These are phyloP conservation scores for Carallia pectinifolia DNA, from an alignment of 345 rosid genomes.

Conservation along the genomic window DNA sequence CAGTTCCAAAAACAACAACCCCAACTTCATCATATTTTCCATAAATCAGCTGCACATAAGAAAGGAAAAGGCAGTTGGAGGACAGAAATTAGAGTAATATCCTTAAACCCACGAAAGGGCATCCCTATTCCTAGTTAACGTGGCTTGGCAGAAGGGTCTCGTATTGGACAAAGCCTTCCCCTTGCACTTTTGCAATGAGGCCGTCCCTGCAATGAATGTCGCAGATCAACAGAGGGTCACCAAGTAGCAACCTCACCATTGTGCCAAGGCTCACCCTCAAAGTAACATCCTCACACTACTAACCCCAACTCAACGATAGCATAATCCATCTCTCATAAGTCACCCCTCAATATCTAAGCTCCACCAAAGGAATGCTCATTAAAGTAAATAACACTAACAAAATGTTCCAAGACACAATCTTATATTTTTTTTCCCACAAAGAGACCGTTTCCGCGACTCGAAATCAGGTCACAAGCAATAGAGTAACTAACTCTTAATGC, in stretches of 20 bases:
- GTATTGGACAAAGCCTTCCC: no score
- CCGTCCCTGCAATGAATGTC: no score
- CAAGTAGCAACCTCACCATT: no score
- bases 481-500: not conserved
- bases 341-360: not conserved
- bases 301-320: not conserved
- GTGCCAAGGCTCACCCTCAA: not conserved
- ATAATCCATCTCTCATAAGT: not conserved
- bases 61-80: constrained; percentile 5
- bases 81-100: not conserved
- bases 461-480: no score
- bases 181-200: no score
- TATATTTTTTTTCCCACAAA: no score
- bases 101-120: not conserved
- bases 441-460: no score
- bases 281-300: no score
- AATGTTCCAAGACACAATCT: not conserved
- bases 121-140: not conserved
- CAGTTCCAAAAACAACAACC: constrained; percentile 72
- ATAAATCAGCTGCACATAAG: constrained; percentile 63
- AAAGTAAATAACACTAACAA: not conserved
- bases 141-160: no score
- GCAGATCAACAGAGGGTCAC: no score
- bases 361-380: not conserved
- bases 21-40: constrained; percentile 82